A percentile compares a stretch with the other conserved stretches of the same genome.
These are phyloP conservation scores for Exophiala dermatitidis DNA, from an alignment of 2,329 filamentous ascomycete genomes.

Conservation along the genomic window DNA sequence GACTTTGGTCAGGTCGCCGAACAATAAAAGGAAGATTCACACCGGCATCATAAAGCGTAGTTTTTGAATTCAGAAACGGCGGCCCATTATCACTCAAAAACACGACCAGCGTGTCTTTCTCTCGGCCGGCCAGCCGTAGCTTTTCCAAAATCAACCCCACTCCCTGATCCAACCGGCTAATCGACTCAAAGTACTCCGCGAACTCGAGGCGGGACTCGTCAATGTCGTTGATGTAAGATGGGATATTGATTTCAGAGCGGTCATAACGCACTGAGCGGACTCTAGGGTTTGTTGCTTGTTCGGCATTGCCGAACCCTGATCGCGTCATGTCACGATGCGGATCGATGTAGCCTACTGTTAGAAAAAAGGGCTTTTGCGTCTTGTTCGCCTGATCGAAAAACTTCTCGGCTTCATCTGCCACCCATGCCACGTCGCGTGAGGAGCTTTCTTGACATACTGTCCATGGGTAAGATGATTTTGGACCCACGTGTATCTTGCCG, in stretches of 20 bases:
- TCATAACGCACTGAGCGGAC: slow-evolving; percentile 5
- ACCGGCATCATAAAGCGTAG: slow-evolving; percentile 45
- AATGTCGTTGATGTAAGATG: slow-evolving; percentile 38
- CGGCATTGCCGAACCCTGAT: slow-evolving; percentile 41
- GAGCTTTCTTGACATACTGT: slow-evolving; percentile 36
- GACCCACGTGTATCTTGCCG: slow-evolving; percentile 46
- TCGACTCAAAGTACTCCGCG: slow-evolving; percentile 39
- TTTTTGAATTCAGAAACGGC: slow-evolving; percentile 48
- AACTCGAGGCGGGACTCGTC: slow-evolving; percentile 40
- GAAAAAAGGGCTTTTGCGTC: slow-evolving; percentile 35
- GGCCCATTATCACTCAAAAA: slow-evolving; percentile 46
- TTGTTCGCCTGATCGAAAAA: slow-evolving; percentile 36
- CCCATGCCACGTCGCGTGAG: slow-evolving; percentile 39
- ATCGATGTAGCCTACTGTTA: slow-evolving; percentile 44
- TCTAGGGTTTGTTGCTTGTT: slow-evolving; percentile 28
- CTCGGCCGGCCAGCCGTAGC: slow-evolving; percentile 31
- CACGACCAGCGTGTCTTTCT: slow-evolving; percentile 38
- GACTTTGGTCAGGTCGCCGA: slow-evolving; percentile 29
- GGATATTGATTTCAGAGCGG: slow-evolving; percentile 34
- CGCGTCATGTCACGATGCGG: slow-evolving; percentile 41
- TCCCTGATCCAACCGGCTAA: slow-evolving; percentile 38
- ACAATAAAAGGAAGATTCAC: slow-evolving; percentile 41
- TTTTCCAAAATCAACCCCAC: slow-evolving; percentile 37
- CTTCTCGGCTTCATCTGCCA: slow-evolving; percentile 34
- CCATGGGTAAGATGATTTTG: slow-evolving; percentile 39